Evolutionary conservation across 2,329 filamentous ascomycete genomes (phyloP), one percentile per base, ranked within the genome.

Genomic region (Orbilia quercus): DNA sequence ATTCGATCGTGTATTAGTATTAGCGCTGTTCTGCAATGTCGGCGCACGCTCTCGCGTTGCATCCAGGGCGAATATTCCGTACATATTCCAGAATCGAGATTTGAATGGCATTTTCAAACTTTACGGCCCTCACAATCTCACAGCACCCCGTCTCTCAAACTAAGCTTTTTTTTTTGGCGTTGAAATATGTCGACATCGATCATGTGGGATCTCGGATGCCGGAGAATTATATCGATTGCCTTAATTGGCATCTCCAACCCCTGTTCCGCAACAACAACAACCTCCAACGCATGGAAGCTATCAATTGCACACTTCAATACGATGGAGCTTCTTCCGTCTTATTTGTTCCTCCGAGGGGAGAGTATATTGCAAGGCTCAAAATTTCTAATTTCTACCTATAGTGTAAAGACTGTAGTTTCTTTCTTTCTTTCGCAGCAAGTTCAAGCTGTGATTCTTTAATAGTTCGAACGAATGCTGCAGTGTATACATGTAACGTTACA

Each of bases 201-300:
- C 45, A 25, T 28, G 11, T 28, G 6, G 20, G 7, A 53, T 53
- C 48, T 53, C 48, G 48, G 48, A 53, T 53, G 28, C 48, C 48
- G 48, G 48, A 53, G 28, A 53, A 2, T 20, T 20, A 7, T 18
- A 16, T 23, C 25, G n/a, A 20, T 53, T 53, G n/a, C 25, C 48
- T 20, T 23, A 53, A 53, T 4, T 12, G 20, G 48, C 9, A 9
- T 2, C 48, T 7, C 7, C 18, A 25, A 53, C 20, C 48, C 48
- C 25, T 36, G 25, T 20, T 36, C 18, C 16, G 22, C 45, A 50
- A 36, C 42, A 45, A 45, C 4, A 4, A 12, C 18, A 11, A 18
- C 42, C 7, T 5, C 18, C 42, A 45, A 45, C 42, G 20, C 42
- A 45, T 40, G 11, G 3, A 14, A 34, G 31, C 31, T 12, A 6